Evolutionary conservation across 2,329 filamentous ascomycete species (phyloP).

Genomic region (Pseudocercospora vitis): DNA sequence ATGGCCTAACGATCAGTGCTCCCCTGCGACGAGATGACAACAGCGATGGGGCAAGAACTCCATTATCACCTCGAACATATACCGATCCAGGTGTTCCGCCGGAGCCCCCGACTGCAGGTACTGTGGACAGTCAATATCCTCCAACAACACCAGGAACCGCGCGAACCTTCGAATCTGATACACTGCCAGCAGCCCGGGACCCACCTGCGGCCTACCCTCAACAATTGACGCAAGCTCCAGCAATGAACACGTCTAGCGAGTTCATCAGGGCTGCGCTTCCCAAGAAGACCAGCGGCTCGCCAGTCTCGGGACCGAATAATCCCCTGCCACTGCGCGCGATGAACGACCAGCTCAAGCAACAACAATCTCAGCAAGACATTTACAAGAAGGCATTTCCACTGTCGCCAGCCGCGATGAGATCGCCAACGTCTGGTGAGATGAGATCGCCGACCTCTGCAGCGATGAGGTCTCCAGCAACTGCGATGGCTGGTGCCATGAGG

Average conservation of each 20-base stretch:
- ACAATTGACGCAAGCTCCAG: neutral
- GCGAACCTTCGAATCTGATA: slow-evolving; percentile 25
- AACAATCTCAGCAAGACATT: slow-evolving; percentile 1
- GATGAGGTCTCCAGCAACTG: neutral
- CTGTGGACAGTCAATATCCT: slow-evolving; percentile 33
- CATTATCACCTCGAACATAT: slow-evolving; percentile 58
- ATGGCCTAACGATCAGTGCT: slow-evolving; percentile 55
- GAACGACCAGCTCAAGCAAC: slow-evolving; percentile 10
- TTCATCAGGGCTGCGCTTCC: neutral
- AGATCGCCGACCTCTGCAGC: neutral
- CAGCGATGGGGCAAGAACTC: slow-evolving; percentile 51
- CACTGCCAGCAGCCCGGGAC: slow-evolving; percentile 28
- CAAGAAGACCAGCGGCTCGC: neutral
- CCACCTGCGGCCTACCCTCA: slow-evolving; percentile 30
- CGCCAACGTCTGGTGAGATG: neutral
- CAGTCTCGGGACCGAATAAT: neutral
- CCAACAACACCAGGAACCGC: slow-evolving; percentile 37
- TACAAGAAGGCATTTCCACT: neutral
- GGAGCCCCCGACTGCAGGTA: slow-evolving; percentile 45
- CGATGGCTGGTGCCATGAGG: neutral
- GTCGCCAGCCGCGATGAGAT: slow-evolving; percentile 2
- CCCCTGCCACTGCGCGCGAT: slow-evolving; percentile 10
- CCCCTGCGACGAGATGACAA: slow-evolving; percentile 50
- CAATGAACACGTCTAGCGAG: neutral
- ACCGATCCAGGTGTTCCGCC: slow-evolving; percentile 55